Evolutionary conservation across 805 yeast genomes (phyloP), one percentile per base, ranked within the genome.

Genomic region (Saccharomycopsis microspora): DNA sequence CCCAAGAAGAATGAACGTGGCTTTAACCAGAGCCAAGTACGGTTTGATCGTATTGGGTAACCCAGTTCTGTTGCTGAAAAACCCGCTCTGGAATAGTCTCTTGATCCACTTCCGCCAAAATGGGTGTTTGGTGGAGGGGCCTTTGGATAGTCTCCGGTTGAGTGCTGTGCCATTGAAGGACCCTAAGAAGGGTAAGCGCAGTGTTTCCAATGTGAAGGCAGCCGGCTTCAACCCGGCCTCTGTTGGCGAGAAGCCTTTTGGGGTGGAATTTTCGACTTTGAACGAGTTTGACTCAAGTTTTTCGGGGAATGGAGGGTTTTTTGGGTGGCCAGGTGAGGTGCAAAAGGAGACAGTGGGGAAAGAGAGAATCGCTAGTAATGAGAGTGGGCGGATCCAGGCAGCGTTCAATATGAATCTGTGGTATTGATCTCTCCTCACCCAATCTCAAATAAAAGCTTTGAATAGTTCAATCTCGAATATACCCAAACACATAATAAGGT

Each of bases 71-170:
- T 69, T 89, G 54, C 72, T 85, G 41, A 72, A 74, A 50, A 83
- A 85, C 61, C 62, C 70, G 8, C 65, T 89, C 53, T 89, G 97
- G 97, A 80, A 80, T 56, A 82, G 78, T 52, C 66, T 89, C 50
- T 67, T 89, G 55, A 64, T 76, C 42, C 94, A 86, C 60, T 88
- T 76, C 66, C 72, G 95, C 64, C 90, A 85, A 56, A 76, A 74
- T 48, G 95, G 95, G 1, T 84, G 94, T 63, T 67, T 89, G 33
- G 97, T 89, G 31, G 96, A 89, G 62, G 97, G 97, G 7, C 78
- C 86, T 1, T 69, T 89, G 55, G 90, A 83, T 50, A 84, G 79
- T 56, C 70, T 89, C 53, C 93, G 82, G 60, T 65, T 83, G 6
- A 43, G 53, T 41, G 31, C 44, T 27, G 39, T 49, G 33, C 50